Evolutionary conservation across 768 basidiomycete genomes (phyloP).

Genomic region (Tricholoma bakamatsutake): DNA sequence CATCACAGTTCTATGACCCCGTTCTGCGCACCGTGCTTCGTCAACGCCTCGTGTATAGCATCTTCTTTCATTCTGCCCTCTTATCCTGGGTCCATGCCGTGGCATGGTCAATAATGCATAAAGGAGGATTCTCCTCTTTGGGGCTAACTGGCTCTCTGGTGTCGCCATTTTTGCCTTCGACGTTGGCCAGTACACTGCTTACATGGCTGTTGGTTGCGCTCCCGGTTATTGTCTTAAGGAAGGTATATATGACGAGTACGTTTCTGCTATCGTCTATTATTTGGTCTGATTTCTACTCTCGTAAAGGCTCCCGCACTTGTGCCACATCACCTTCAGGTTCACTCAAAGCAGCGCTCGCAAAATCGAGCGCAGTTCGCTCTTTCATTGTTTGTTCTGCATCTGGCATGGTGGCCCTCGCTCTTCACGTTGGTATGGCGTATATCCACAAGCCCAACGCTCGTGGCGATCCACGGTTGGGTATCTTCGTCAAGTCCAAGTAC

Average conservation of each 20-base stretch:
- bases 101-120: slow-evolving; percentile 38
- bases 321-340: slow-evolving; percentile 49
- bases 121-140: slow-evolving; percentile 27
- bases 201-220: slow-evolving; percentile 50
- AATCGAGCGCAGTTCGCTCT: slow-evolving; percentile 40
- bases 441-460: slow-evolving; percentile 23
- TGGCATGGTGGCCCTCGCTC: slow-evolving; percentile 32
- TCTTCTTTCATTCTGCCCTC: slow-evolving; percentile 46
- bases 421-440: slow-evolving; percentile 38
- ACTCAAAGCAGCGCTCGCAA: slow-evolving; percentile 39
- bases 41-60: slow-evolving; percentile 49
- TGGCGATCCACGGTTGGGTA: slow-evolving; percentile 36
- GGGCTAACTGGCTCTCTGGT: slow-evolving; percentile 27
- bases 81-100: slow-evolving; percentile 39
- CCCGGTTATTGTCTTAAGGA: slow-evolving; percentile 53
- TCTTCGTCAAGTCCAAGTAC: slow-evolving; percentile 68
- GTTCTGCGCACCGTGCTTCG: slow-evolving; percentile 56
- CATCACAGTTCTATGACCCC: slow-evolving; percentile 59
- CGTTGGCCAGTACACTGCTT: slow-evolving; percentile 33
- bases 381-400: slow-evolving; percentile 42
- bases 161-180: slow-evolving; percentile 36
- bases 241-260: slow-evolving; percentile 56
- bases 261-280: slow-evolving; percentile 1
- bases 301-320: slow-evolving; percentile 38
- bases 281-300: background rate